Evolutionary conservation across 495 filamentous ascomycete genomes (phyloP), one percentile per base, ranked within the genome.

Genomic region (Neohortaea acidophila): DNA sequence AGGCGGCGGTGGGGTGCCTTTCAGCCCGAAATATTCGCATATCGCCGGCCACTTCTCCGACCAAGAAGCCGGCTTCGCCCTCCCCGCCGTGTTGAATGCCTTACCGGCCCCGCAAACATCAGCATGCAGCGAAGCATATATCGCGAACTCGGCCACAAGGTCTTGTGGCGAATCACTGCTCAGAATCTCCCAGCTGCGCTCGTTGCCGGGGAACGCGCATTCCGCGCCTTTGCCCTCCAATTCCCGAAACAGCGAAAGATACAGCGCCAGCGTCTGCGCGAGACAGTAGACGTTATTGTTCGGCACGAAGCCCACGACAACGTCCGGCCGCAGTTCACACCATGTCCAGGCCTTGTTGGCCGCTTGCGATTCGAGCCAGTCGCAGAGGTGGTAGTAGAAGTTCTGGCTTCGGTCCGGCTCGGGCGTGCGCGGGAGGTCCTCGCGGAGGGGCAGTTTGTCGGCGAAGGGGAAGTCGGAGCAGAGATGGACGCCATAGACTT

Each of bases 331-430:
- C 1, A 57, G 43, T 31, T 57, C 54, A 22, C 47, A 52, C 51
- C 51, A 57, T 12, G 45, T 51, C 54, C 54, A 57, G 5, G 36
- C 32, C 36, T 55, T 59, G 23, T 47, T 53, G 33, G 51, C 52
- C 3, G 49, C 42, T 13, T 52, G 49, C 6, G 39, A 37, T 17
- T 47, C 43, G 8, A 60, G 44, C 21, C 43, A 48, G 44, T 57
- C 53, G 24, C 51, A 39, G 42, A 58, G 55, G 30, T 54, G 46
- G 45, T 61, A 51, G 45, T 59, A 61, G 51, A 61, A 61, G 18
- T 58, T 58, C 35, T 59, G 44, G 20, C 47, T 52, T 15, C 54
- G 49, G 25, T 54, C 43, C 0, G 57, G 57, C 33, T 60, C 58
- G 3, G 54, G 52, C 12, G 59, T 55, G 23, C 54, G 54, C 10